phyloP scores from a whole-genome alignment of 345 rosid species.

The Moringa oleifera region DNA sequence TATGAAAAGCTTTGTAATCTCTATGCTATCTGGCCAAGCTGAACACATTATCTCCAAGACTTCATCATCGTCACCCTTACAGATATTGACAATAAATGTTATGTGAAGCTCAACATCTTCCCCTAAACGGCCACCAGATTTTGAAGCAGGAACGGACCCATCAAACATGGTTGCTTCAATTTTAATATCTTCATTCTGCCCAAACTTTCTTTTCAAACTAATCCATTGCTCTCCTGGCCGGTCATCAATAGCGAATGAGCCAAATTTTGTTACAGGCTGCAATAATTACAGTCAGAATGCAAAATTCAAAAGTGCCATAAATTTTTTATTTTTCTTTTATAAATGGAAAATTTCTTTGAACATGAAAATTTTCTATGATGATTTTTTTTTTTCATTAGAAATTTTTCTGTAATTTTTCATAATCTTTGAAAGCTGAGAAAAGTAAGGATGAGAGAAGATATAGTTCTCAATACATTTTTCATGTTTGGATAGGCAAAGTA shows the following conservation, averaged over 20 bases:
- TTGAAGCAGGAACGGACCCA: conserved; percentile 48
- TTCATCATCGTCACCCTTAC: conserved; percentile 42
- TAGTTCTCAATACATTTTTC: background rate
- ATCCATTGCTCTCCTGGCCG: conserved; percentile 86
- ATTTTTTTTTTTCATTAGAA: too few relatives aligned
- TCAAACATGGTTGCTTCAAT: conserved; percentile 89
- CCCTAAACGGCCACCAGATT: conserved; percentile 21
- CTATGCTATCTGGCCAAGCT: conserved; percentile 74
- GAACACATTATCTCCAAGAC: conserved; percentile 70
- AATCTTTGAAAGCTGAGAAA: too few relatives aligned
- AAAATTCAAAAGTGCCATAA: background rate
- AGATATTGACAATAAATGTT: conserved; percentile 63
- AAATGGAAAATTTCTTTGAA: too few relatives aligned
- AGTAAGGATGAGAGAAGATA: too few relatives aligned
- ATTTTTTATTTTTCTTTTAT: too few relatives aligned
- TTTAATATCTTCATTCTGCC: conserved; percentile 60
- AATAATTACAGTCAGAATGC: conserved; percentile 6
- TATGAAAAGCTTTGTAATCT: conserved; percentile 49
- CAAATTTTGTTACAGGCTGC: conserved; percentile 46
- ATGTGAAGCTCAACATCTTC: conserved; percentile 55
- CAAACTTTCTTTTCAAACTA: conserved; percentile 53
- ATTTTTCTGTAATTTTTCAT: too few relatives aligned
- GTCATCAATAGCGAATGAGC: conserved; percentile 54
- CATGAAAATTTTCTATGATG: too few relatives aligned
- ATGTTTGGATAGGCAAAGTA: too few relatives aligned